Percentiles rank a stretch among this genome's conserved stretches.
Evolutionary conservation across 2,329 filamentous ascomycete species (phyloP).

Genomic region (Plectosphaerella plurivora): DNA sequence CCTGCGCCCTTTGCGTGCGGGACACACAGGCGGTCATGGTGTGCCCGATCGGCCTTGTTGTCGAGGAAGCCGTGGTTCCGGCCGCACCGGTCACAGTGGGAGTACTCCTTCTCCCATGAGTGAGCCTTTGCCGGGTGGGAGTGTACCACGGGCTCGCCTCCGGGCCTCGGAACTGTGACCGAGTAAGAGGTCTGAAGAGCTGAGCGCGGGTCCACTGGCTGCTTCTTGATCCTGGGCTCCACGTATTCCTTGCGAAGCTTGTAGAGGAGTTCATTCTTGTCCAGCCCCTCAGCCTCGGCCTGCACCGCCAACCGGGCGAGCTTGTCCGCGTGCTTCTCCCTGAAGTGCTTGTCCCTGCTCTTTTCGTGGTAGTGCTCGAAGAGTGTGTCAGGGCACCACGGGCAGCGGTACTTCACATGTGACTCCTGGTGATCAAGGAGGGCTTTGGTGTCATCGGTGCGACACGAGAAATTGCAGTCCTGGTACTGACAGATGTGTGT

Average conservation of each 20-base stretch:
- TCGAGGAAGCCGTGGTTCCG: slow-evolving; percentile 13
- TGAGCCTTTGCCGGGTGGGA: slow-evolving; percentile 7
- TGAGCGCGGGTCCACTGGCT: not conserved
- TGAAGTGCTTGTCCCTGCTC: slow-evolving; percentile 22
- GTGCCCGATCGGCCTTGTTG: slow-evolving; percentile 10
- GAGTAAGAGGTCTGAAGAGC: not conserved
- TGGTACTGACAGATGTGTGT: slow-evolving; percentile 30
- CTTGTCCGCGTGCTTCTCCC: slow-evolving; percentile 19
- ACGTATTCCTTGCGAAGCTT: no score
- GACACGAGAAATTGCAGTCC: slow-evolving; percentile 29
- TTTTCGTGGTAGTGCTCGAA: slow-evolving; percentile 21
- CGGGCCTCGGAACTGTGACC: not conserved
- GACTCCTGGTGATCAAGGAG: slow-evolving; percentile 28
- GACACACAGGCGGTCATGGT: slow-evolving; percentile 15
- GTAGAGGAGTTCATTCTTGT: no score
- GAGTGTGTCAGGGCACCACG: slow-evolving; percentile 27
- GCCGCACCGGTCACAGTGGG: slow-evolving; percentile 18
- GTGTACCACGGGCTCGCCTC: not conserved
- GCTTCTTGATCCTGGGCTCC: no score
- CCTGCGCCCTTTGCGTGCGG: slow-evolving; percentile 11
- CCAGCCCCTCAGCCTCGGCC: no score
- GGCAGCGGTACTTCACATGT: slow-evolving; percentile 28
- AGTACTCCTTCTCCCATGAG: slow-evolving; percentile 10
- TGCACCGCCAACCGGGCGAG: slow-evolving; percentile 4
- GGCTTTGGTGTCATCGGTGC: slow-evolving; percentile 17